A percentile compares a stretch with the other conserved stretches of the same genome.
phyloP scores from a whole-genome alignment of 805 yeast species.

The Myxozyma nipponensis region DNA sequence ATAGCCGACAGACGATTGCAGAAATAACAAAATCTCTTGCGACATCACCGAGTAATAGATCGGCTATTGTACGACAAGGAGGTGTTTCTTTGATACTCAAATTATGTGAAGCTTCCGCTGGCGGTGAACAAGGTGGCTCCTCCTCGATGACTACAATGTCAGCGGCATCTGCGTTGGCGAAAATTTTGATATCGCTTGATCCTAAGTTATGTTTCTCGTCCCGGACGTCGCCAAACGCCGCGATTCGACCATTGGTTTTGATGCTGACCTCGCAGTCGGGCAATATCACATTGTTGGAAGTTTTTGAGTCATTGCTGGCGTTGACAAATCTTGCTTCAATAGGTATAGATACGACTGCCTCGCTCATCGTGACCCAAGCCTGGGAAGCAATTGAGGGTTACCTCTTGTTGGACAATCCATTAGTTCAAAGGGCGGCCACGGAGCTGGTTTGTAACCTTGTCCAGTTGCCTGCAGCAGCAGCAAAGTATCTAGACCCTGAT shows the following conservation, averaged over 20 bases:
- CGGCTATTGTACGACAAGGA: conserved; percentile 36
- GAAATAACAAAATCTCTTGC: conserved; percentile 34
- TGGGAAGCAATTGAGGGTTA: conserved; percentile 48
- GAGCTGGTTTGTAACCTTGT: conserved; percentile 64
- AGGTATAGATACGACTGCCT: conserved; percentile 41
- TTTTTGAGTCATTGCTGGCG: conserved; percentile 57
- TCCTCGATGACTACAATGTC: conserved; percentile 13
- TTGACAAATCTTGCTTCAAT: conserved; percentile 62
- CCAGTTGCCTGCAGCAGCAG: conserved; percentile 38
- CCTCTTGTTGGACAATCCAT: conserved; percentile 45
- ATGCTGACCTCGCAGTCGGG: conserved; percentile 32
- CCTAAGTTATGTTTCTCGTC: conserved; percentile 38
- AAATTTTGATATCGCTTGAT: conserved; percentile 37
- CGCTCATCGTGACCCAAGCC: conserved; percentile 40
- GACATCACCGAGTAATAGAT: conserved; percentile 31
- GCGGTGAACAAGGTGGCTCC: conserved; percentile 13
- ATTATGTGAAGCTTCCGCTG: conserved; percentile 10
- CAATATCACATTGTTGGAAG: conserved; percentile 37
- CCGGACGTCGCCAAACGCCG: conserved; percentile 34
- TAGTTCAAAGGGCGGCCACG: conserved; percentile 56
- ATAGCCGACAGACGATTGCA: conserved; percentile 32
- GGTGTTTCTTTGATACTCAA: conserved; percentile 33
- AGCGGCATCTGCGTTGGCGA: conserved; percentile 36
- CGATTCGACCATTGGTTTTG: conserved; percentile 35
- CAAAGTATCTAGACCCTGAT: conserved; percentile 36